These are phyloP conservation scores for Candida quercuum DNA, from an alignment of 805 yeast genomes.

Conservation along the genomic window DNA sequence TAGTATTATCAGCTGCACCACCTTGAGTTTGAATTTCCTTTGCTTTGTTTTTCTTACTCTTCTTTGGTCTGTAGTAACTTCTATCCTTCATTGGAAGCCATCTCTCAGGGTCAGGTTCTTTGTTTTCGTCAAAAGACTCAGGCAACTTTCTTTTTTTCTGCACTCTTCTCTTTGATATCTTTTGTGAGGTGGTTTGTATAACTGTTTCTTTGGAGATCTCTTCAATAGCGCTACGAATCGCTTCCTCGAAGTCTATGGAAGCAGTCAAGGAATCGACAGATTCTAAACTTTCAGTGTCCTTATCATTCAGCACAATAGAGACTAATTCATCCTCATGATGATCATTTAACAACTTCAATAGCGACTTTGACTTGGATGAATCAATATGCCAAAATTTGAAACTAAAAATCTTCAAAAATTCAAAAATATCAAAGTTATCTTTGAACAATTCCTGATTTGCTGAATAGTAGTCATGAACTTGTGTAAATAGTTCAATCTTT, in stretches of 20 bases:
- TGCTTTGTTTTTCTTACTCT: conserved; percentile 36
- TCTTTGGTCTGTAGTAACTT: conserved; percentile 74
- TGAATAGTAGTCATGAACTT: conserved; percentile 23
- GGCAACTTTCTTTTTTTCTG: conserved; percentile 32
- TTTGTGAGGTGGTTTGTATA: conserved; percentile 8
- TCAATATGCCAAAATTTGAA: conserved; percentile 28
- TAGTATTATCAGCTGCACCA: conserved; percentile 43
- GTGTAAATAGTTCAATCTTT: conserved; percentile 27
- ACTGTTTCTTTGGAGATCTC: conserved; percentile 10
- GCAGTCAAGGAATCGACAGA: conserved; percentile 24
- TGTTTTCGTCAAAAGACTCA: conserved; percentile 34
- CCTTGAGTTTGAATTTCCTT: conserved; percentile 65
- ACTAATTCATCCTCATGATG: conserved; percentile 21
- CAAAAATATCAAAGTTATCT: conserved; percentile 17
- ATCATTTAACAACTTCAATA: conserved; percentile 24
- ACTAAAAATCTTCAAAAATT: conserved; percentile 28
- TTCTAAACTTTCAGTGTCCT: conserved; percentile 16
- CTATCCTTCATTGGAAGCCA: conserved; percentile 91
- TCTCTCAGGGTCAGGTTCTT: conserved; percentile 62
- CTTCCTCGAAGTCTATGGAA: conserved; percentile 26
- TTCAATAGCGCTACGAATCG: conserved; percentile 21
- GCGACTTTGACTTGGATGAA: conserved; percentile 5
- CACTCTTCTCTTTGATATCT: conserved; percentile 26
- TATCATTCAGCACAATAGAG: conserved; percentile 23
- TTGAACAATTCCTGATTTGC: conserved; percentile 6